phyloP scores from a whole-genome alignment of 2,329 filamentous ascomycete genomes.

The Nemania bipapillata region DNA sequence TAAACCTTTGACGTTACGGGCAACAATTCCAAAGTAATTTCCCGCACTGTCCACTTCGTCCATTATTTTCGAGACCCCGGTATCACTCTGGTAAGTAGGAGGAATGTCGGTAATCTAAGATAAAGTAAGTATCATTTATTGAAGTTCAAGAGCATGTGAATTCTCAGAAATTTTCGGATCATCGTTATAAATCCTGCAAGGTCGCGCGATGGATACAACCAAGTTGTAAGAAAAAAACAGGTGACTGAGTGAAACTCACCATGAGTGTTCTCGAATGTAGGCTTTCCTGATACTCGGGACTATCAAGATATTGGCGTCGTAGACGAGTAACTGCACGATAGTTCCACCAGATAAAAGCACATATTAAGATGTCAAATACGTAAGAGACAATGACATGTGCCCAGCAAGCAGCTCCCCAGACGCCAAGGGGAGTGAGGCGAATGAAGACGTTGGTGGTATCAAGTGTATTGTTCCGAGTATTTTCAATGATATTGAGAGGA shows the following conservation, averaged over 20 bases:
- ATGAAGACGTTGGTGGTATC: constrained; percentile 59
- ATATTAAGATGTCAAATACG: constrained; percentile 77
- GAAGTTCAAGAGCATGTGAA: neutral
- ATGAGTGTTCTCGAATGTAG: constrained; percentile 77
- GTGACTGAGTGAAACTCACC: constrained; percentile 54
- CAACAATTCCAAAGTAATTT: constrained; percentile 66
- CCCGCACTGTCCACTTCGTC: constrained; percentile 55
- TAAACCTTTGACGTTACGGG: constrained; percentile 87
- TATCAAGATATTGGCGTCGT: constrained; percentile 81
- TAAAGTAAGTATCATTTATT: constrained; percentile 30
- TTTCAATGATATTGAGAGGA: constrained; percentile 75
- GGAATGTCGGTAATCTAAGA: constrained; percentile 84
- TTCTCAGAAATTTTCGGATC: neutral
- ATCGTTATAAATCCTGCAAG: neutral
- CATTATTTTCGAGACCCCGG: constrained; percentile 74
- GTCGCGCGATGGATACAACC: neutral
- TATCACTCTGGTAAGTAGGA: constrained; percentile 76
- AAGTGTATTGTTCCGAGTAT: constrained; percentile 47
- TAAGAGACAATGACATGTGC: constrained; percentile 65
- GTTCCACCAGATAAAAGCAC: constrained; percentile 79
- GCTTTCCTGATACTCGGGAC: constrained; percentile 84
- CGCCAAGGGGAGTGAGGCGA: constrained; percentile 67
- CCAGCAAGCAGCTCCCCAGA: constrained; percentile 65
- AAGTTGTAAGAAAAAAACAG: neutral
- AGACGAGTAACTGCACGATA: constrained; percentile 77